A percentile compares a stretch with the other conserved stretches of the same genome.
Conservation (phyloP, 2,329 filamentous ascomycete species). For the Hymenoscyphus repandus region DNA sequence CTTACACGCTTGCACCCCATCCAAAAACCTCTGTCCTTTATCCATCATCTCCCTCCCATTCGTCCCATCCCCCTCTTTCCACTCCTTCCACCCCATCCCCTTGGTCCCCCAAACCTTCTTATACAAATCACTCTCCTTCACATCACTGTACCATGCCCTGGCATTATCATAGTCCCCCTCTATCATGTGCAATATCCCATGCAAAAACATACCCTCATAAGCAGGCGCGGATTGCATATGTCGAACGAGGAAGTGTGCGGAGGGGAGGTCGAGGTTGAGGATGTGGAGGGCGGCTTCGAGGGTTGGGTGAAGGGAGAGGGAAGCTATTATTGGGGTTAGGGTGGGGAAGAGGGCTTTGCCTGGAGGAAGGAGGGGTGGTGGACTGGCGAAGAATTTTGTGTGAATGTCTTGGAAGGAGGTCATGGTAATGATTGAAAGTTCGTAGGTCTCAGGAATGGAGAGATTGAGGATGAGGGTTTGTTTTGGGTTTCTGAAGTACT, state of each 20-base stretch:
- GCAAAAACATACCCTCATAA: constrained; percentile 46
- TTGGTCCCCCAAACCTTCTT: constrained; percentile 27
- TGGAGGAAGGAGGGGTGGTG: constrained; percentile 4
- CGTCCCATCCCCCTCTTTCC: background rate
- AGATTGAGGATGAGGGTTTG: no score
- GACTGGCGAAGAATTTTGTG: background rate
- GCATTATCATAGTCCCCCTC: constrained; percentile 47
- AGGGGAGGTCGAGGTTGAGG: constrained; percentile 44
- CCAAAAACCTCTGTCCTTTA: constrained; percentile 35
- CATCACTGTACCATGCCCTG: constrained; percentile 42
- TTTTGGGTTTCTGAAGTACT: background rate
- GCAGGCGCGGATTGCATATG: constrained; percentile 46
- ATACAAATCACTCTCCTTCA: constrained; percentile 34
- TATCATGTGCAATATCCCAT: constrained; percentile 44
- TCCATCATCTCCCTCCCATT: constrained; percentile 21
- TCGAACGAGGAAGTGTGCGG: constrained; percentile 46
- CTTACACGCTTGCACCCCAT: constrained; percentile 34
- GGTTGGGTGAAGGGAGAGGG: constrained; percentile 38
- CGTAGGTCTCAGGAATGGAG: no score
- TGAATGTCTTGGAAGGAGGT: constrained; percentile 1
- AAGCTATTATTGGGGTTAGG: background rate
- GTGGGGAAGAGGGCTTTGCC: background rate
- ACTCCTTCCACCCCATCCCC: constrained; percentile 3
- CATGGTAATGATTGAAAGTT: background rate
- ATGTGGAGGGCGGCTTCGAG: constrained; percentile 47